A percentile compares a stretch with the other conserved stretches of the same genome.
Evolutionary conservation across 306 rosid genomes (phyloP).

Genomic region (Clitoria ternatea): DNA sequence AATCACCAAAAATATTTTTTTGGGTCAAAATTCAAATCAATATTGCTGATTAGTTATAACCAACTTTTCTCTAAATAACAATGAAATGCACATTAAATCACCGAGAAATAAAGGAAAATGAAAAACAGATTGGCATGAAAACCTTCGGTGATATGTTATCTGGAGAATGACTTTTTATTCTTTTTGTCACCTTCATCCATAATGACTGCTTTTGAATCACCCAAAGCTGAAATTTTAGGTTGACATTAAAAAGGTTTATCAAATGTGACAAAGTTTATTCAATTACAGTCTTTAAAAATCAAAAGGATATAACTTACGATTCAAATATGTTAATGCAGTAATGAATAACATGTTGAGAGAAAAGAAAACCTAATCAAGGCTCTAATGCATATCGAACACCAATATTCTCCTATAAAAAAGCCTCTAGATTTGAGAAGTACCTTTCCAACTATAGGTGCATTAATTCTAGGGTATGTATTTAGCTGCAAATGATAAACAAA

Average conservation of each 20-base stretch:
- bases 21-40: not conserved
- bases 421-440: constrained; percentile 57
- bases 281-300: not conserved
- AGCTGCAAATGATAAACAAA: constrained; percentile 35
- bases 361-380: constrained; percentile 62
- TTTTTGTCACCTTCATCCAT: constrained; percentile 33
- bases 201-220: constrained; percentile 42
- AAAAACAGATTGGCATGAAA: not conserved
- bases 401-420: constrained; percentile 47
- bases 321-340: constrained; percentile 48
- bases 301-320: constrained; percentile 47
- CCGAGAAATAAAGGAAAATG: not conserved
- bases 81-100: constrained; percentile 5
- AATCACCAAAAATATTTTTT: not conserved
- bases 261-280: not conserved
- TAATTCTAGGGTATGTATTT: constrained; percentile 38
- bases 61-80: not conserved
- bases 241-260: not conserved
- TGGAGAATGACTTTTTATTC: not conserved
- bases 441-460: constrained; percentile 54
- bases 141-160: constrained; percentile 21
- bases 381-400: constrained; percentile 75
- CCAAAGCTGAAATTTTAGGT: constrained; percentile 44
- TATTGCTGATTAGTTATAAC: not conserved
- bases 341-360: constrained; percentile 55